Evolutionary conservation across 805 yeast genomes (phyloP).

Genomic region (Ogataea paradorogensis): DNA sequence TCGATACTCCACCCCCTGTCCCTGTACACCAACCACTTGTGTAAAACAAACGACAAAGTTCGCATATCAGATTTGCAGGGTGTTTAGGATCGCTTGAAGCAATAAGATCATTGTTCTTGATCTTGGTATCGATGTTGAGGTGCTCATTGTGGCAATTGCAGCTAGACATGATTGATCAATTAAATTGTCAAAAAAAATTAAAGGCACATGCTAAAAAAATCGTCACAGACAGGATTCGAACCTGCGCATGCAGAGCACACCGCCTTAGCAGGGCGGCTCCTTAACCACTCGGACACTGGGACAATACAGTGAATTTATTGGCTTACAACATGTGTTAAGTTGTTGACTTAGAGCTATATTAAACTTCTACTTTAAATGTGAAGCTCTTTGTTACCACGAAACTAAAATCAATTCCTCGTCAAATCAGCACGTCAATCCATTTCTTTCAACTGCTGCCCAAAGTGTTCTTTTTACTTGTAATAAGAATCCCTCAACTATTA

Average conservation of each 20-base stretch:
- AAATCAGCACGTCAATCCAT: too few species aligned
- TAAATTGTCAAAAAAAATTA: neutral
- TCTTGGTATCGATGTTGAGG: neutral
- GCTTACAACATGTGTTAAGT: too few species aligned
- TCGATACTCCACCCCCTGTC: slow-evolving; percentile 93
- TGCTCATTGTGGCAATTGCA: slow-evolving; percentile 9
- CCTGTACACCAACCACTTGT: slow-evolving; percentile 90
- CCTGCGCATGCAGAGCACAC: slow-evolving; percentile 96
- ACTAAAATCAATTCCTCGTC: too few species aligned
- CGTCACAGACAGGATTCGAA: slow-evolving; percentile 99
- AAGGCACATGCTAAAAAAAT: slow-evolving; percentile 33
- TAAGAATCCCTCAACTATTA: too few species aligned
- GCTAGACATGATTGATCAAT: slow-evolving; percentile 6
- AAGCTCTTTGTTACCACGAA: too few species aligned
- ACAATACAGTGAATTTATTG: slow-evolving; percentile 23
- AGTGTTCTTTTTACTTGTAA: too few species aligned
- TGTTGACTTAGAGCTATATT: too few species aligned
- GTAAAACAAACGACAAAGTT: slow-evolving; percentile 73
- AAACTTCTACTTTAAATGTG: too few species aligned
- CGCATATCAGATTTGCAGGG: slow-evolving; percentile 85
- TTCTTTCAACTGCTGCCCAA: too few species aligned
- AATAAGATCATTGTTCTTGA: slow-evolving; percentile 18
- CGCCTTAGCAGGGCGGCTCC: slow-evolving; percentile 83
- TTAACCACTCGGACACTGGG: slow-evolving; percentile 74
- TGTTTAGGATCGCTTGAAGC: slow-evolving; percentile 37